phyloP scores from a whole-genome alignment of 208 protist species.

The Borovskyia barvae region DNA sequence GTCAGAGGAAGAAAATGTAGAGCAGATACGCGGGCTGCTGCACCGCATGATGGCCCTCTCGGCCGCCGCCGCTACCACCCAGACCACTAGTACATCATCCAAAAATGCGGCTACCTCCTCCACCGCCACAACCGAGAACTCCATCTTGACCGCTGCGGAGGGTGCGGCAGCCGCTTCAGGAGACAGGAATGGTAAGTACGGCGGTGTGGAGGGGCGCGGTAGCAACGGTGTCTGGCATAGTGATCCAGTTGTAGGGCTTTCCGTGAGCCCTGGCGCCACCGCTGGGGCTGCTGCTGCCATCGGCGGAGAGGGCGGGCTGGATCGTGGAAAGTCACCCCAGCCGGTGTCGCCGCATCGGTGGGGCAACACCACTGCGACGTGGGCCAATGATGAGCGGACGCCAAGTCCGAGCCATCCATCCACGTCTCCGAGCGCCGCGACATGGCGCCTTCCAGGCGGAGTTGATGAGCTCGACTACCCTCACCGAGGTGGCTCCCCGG shows the following conservation, averaged over 20 bases:
- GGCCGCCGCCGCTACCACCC: constrained; percentile 15
- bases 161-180: background rate
- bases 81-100: background rate
- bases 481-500: constrained; percentile 50
- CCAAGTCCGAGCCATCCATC: constrained; percentile 46
- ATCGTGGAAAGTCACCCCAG: constrained; percentile 33
- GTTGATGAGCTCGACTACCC: constrained; percentile 77
- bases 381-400: constrained; percentile 28
- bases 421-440: constrained; percentile 4
- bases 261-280: constrained; percentile 3
- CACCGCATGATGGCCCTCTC: constrained; percentile 33
- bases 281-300: background rate
- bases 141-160: too few relatives aligned
- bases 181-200: constrained; percentile 11
- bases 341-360: constrained; percentile 23
- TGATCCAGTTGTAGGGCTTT: constrained; percentile 7
- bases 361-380: constrained; percentile 1
- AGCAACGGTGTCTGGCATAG: constrained; percentile 14
- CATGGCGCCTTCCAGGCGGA: constrained; percentile 49
- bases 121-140: too few relatives aligned
- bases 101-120: background rate
- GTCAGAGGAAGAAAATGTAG: constrained; percentile 42
- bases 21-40: constrained; percentile 52
- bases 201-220: background rate
- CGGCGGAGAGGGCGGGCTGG: background rate